These are phyloP conservation scores for Plectosphaerella sp. DNA, from an alignment of 2,329 filamentous ascomycete genomes.

Conservation along the genomic window DNA sequence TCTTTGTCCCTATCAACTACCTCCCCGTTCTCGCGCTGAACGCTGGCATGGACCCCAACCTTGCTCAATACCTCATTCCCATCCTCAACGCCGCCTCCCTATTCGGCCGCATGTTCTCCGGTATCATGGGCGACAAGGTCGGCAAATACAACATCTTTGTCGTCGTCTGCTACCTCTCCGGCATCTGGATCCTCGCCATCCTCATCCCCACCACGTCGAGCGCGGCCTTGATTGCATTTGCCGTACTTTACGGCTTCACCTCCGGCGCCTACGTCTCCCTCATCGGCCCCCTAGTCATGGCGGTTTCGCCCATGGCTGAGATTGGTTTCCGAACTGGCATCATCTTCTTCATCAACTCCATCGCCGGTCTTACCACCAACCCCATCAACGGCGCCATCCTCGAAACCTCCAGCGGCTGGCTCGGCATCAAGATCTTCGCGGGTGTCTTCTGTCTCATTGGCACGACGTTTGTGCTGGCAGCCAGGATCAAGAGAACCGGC, in stretches of 20 bases:
- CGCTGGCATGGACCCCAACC: constrained; percentile 18
- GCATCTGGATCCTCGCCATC: constrained; percentile 25
- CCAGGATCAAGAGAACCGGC: constrained; percentile 20
- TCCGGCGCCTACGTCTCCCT: constrained; percentile 33
- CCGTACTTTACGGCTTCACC: constrained; percentile 31
- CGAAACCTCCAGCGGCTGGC: constrained; percentile 19
- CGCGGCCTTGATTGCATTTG: constrained; percentile 22
- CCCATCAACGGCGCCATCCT: constrained; percentile 50
- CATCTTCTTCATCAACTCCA: constrained; percentile 46
- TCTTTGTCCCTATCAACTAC: constrained; percentile 31
- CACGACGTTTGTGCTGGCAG: constrained; percentile 16
- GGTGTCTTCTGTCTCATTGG: constrained; percentile 25
- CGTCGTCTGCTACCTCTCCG: constrained; percentile 37
- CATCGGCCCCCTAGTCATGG: constrained; percentile 31
- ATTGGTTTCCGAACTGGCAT: constrained; percentile 45
- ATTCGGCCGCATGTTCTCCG: constrained; percentile 28
- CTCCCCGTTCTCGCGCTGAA: constrained; percentile 24
- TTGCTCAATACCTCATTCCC: constrained; percentile 28
- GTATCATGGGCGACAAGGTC: constrained; percentile 26
- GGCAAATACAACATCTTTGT: constrained; percentile 38
- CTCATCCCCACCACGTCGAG: constrained; percentile 21
- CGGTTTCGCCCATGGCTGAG: constrained; percentile 51
- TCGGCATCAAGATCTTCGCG: constrained; percentile 30
- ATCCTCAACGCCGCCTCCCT: constrained; percentile 34
- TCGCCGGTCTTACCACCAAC: constrained; percentile 52